Conservation (phyloP, 2,329 filamentous ascomycete genomes). For the Fusarium anguioides region DNA sequence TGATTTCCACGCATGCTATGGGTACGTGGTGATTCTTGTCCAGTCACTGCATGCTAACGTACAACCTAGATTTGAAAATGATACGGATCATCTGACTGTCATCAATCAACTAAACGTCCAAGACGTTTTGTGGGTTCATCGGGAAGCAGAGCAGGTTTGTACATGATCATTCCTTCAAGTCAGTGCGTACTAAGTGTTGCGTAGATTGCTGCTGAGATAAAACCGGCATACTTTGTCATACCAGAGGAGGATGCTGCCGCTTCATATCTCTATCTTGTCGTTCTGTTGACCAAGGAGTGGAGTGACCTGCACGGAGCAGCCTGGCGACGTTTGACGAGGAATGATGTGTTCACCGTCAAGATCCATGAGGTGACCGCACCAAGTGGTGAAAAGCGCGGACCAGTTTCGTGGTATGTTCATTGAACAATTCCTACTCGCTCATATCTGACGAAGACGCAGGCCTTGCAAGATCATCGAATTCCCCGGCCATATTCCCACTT, state of each 20-base stretch:
- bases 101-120: constrained; percentile 14
- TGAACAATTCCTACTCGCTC: too few relatives aligned
- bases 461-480: neutral
- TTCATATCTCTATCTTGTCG: neutral
- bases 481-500: accelerated
- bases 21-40: too few relatives aligned
- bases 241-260: neutral
- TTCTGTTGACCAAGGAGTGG: neutral
- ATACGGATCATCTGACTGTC: constrained; percentile 2
- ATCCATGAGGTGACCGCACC: neutral
- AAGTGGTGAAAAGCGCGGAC: neutral
- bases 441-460: neutral
- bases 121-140: constrained; percentile 24
- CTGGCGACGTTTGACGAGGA: neutral
- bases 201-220: neutral
- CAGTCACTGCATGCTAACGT: neutral
- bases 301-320: neutral
- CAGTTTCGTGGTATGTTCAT: neutral
- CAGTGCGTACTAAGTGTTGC: too few relatives aligned
- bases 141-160: neutral
- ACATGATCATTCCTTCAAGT: neutral
- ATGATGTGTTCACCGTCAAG: neutral
- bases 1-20: neutral
- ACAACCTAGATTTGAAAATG: neutral
- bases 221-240: neutral